Evolutionary conservation across 129 eudicot species (phyloP).

Genomic region (Gnaphalium uliginosum): DNA sequence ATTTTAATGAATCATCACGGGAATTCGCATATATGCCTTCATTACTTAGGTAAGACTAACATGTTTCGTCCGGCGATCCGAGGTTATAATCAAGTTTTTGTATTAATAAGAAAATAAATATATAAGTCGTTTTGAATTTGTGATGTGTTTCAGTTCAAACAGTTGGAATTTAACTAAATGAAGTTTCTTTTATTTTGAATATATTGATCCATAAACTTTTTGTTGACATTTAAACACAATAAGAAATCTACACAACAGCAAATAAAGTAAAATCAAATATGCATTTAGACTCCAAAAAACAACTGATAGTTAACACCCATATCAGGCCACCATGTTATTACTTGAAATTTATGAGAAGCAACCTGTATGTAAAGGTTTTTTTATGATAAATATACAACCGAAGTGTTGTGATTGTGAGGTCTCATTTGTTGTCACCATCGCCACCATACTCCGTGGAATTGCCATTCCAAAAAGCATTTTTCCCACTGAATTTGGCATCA

Average conservation of each 20-base stretch:
- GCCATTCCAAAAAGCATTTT: slow-evolving; percentile 84
- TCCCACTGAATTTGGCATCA: slow-evolving; percentile 52
- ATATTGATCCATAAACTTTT: slow-evolving; percentile 41
- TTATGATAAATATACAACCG: background rate
- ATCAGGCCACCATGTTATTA: slow-evolving; percentile 23
- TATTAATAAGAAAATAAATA: too few species aligned
- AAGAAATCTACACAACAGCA: background rate
- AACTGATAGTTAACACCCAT: background rate
- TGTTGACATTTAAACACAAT: slow-evolving; percentile 21
- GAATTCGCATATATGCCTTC: too few species aligned
- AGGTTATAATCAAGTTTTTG: too few species aligned
- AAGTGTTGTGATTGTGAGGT: background rate
- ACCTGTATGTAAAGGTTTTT: slow-evolving; percentile 7
- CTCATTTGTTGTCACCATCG: slow-evolving; percentile 44
- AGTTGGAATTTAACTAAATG: too few species aligned
- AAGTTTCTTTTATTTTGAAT: too few species aligned
- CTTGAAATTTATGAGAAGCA: slow-evolving; percentile 21
- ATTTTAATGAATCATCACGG: too few species aligned
- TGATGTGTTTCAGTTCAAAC: too few species aligned
- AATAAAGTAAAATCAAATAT: slow-evolving; percentile 11
- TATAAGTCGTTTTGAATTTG: too few species aligned
- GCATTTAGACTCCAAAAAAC: background rate
- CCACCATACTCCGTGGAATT: slow-evolving; percentile 84
- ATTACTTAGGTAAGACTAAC: too few species aligned
- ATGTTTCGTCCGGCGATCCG: too few species aligned